A percentile compares a stretch with the other conserved stretches of the same genome.
Conservation (phyloP, 108 stramenopile genomes). For the Cyclotella baltica region DNA sequence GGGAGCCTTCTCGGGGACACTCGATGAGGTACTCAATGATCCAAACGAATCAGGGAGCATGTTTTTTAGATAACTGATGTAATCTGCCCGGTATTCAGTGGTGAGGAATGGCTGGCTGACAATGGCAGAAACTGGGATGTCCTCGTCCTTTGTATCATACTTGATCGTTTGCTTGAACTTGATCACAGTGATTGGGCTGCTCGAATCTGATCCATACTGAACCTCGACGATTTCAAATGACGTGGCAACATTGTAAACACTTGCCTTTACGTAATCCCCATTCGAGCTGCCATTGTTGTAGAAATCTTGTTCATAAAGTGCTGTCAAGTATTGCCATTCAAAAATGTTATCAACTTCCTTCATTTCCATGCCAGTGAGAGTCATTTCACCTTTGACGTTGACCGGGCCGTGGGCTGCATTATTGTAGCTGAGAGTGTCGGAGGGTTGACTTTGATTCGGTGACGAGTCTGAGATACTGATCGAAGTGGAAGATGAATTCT, state of each 20-base stretch:
- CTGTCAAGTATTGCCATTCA: constrained; percentile 37
- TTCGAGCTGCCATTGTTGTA: constrained; percentile 11
- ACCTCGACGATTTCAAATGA: constrained; percentile 25
- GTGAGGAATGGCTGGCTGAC: constrained; percentile 22
- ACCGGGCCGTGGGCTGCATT: constrained; percentile 24
- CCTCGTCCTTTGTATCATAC: constrained; percentile 11
- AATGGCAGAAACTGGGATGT: constrained; percentile 25
- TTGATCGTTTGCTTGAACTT: constrained; percentile 26
- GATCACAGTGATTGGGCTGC: constrained; percentile 11
- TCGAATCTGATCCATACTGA: constrained; percentile 18
- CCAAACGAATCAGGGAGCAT: constrained; percentile 22
- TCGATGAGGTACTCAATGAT: constrained; percentile 11
- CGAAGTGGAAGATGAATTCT: neutral
- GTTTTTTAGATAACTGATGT: constrained; percentile 17
- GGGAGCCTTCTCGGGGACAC: constrained; percentile 1
- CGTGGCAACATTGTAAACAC: constrained; percentile 20
- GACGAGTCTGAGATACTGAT: constrained; percentile 4
- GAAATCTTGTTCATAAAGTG: constrained; percentile 34
- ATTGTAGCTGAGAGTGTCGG: constrained; percentile 1
- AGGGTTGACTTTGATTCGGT: neutral
- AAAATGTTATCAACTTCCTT: constrained; percentile 17
- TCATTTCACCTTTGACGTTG: constrained; percentile 32
- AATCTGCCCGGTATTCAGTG: constrained; percentile 15
- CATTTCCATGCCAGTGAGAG: constrained; percentile 34
- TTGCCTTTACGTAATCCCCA: constrained; percentile 26